Percentiles rank a stretch among this genome's conserved stretches.
phyloP scores from a whole-genome alignment of 441 rosid genomes.

The Pelargonium fulgidum region DNA sequence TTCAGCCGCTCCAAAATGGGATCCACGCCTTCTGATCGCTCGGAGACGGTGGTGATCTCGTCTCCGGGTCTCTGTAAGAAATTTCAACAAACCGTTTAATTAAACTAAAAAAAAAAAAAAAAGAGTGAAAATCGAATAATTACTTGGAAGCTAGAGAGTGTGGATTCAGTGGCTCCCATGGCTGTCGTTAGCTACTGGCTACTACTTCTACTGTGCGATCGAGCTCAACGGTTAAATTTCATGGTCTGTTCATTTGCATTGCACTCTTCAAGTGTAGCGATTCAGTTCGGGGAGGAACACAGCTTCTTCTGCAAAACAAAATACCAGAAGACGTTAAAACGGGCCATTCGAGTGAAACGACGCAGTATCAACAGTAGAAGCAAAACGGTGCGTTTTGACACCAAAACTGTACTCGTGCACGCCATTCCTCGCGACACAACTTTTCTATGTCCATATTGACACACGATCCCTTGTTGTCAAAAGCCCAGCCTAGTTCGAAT shows the following conservation, averaged over 20 bases:
- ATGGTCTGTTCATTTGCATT: background rate
- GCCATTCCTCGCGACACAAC: background rate
- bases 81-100: background rate
- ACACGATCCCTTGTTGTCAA: background rate
- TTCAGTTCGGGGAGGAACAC: background rate
- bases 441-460: background rate
- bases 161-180: conserved; percentile 56
- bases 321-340: too few species aligned
- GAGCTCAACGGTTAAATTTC: conserved; percentile 9
- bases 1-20: conserved; percentile 66
- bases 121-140: conserved; percentile 7
- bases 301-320: background rate
- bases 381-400: background rate
- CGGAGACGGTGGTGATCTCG: conserved; percentile 73
- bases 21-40: conserved; percentile 52
- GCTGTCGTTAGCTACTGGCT: background rate
- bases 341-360: background rate
- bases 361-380: background rate
- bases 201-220: background rate
- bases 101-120: background rate
- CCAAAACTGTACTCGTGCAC: background rate
- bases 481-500: background rate
- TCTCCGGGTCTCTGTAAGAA: conserved; percentile 36
- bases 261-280: background rate
- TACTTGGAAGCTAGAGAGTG: conserved; percentile 35